Evolutionary conservation across 2,329 filamentous ascomycete species (phyloP).

Genomic region (Falciphora oryzae): DNA sequence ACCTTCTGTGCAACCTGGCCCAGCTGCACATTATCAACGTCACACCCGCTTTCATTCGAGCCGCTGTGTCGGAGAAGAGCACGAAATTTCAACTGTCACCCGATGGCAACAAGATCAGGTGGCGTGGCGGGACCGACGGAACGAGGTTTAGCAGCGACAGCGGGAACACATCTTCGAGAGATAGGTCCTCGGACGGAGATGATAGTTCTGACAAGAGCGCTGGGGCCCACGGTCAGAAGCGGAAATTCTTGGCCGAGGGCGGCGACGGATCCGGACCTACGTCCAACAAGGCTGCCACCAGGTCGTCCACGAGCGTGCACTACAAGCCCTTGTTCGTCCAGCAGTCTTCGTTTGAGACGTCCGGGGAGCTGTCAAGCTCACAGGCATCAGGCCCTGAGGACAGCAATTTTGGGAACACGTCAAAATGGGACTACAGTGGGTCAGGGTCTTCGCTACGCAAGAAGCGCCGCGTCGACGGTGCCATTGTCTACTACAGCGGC

Average conservation of each 20-base stretch:
- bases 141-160: slow-evolving; percentile 63
- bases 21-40: slow-evolving; percentile 83
- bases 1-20: slow-evolving; percentile 73
- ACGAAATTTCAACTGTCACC: slow-evolving; percentile 70
- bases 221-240: slow-evolving; percentile 35
- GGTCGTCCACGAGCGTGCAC: slow-evolving; percentile 46
- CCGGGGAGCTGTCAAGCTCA: slow-evolving; percentile 37
- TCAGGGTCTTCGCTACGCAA: slow-evolving; percentile 42
- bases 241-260: slow-evolving; percentile 29
- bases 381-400: slow-evolving; percentile 38
- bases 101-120: slow-evolving; percentile 74
- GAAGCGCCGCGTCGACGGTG: slow-evolving; percentile 59
- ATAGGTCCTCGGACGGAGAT: slow-evolving; percentile 44
- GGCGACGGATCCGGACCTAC: slow-evolving; percentile 18
- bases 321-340: slow-evolving; percentile 60
- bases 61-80: slow-evolving; percentile 64
- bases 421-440: slow-evolving; percentile 40
- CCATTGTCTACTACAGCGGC: slow-evolving; percentile 79
- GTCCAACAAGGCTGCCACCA: slow-evolving; percentile 32
- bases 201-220: slow-evolving; percentile 33
- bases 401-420: slow-evolving; percentile 41
- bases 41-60: slow-evolving; percentile 69
- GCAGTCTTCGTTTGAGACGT: slow-evolving; percentile 40
- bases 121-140: slow-evolving; percentile 63
- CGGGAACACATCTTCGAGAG: slow-evolving; percentile 40